Evolutionary conservation across 257 asterid genomes (phyloP), one percentile per base, ranked within the genome.

Genomic region (Henckelia pumila): DNA sequence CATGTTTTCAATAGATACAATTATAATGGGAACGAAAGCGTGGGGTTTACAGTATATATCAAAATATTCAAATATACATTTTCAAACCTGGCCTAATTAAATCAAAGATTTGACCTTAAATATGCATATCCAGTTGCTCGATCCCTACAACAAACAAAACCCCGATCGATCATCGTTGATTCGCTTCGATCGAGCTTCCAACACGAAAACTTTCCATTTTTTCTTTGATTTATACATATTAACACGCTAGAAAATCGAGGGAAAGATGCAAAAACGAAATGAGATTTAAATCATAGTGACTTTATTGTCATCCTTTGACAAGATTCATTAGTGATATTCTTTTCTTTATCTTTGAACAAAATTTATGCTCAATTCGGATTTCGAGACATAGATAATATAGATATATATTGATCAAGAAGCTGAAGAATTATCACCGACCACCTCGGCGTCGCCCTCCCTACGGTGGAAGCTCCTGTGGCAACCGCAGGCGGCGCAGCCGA

Each of bases 401-500:
- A n/a, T 28, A 19, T 25, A 10, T 17, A 7, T 13, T 72, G 30
- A 28, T 28, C 76, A 73, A 16, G 71, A 67, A 56, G 56, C 28
- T 22, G 57, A 80, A 7, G 77, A 77, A 25, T 66, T 76, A 69
- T 79, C 83, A 63, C 72, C 62, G 19, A 81, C 84, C 56, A 71
- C 85, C 37, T 77, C 90, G 37, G 57, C 47, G 30, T 77, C 82
- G 7, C 69, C 81, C 70, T 83, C 91, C 68, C 77, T 77, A 40
- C 86, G 77, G 77, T 85, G 91, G 71, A 85, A 85, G 49, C 79
- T 85, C 75, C 88, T 69, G 81, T 85, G 91, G 75, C 91, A 85
- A 66, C 88, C 85, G 24, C 91, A 85, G 72, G 91, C 91, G 33
- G 91, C 91, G 35, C 91, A 85, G 63, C 64, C 67, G 44, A 83